Percentiles rank a stretch among this genome's conserved stretches.
Evolutionary conservation across 2,329 filamentous ascomycete species (phyloP).

Genomic region (Fusarium irregulare): DNA sequence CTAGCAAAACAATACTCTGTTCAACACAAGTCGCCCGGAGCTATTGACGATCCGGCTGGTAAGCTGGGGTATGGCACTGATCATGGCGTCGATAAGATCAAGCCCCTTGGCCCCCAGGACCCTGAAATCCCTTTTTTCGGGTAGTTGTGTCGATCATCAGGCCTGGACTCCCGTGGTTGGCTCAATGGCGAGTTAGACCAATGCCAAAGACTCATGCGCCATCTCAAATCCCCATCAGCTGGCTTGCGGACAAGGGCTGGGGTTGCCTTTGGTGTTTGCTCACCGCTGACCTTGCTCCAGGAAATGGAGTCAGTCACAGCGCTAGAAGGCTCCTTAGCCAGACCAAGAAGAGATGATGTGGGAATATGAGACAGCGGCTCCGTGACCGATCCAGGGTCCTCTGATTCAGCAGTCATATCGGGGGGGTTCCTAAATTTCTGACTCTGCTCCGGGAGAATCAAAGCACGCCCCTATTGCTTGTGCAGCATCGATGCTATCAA

Average conservation of each 20-base stretch:
- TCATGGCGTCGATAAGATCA: slow-evolving; percentile 34
- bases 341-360: slow-evolving; percentile 4
- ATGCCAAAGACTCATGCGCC: slow-evolving; percentile 20
- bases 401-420: slow-evolving; percentile 16
- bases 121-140: slow-evolving; percentile 30
- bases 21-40: slow-evolving; percentile 8
- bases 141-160: slow-evolving; percentile 37
- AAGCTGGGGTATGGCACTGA: slow-evolving; percentile 22
- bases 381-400: slow-evolving; percentile 25
- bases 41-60: slow-evolving; percentile 21
- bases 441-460: slow-evolving; percentile 5
- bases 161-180: slow-evolving; percentile 20
- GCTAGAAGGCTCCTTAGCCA: slow-evolving; percentile 14
- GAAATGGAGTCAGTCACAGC: slow-evolving; percentile 14
- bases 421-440: slow-evolving; percentile 1
- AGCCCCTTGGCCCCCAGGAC: slow-evolving; percentile 22
- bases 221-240: slow-evolving; percentile 26
- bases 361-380: slow-evolving; percentile 34
- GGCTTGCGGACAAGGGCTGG: slow-evolving; percentile 9
- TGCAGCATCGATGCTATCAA: slow-evolving; percentile 8
- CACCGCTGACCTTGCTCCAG: slow-evolving; percentile 20
- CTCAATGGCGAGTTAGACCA: slow-evolving; percentile 20
- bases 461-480: slow-evolving; percentile 30
- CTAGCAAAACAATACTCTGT: not conserved
- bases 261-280: not conserved